Conservation (phyloP, 148 eudicot species). For the Euryodendron excelsum region DNA sequence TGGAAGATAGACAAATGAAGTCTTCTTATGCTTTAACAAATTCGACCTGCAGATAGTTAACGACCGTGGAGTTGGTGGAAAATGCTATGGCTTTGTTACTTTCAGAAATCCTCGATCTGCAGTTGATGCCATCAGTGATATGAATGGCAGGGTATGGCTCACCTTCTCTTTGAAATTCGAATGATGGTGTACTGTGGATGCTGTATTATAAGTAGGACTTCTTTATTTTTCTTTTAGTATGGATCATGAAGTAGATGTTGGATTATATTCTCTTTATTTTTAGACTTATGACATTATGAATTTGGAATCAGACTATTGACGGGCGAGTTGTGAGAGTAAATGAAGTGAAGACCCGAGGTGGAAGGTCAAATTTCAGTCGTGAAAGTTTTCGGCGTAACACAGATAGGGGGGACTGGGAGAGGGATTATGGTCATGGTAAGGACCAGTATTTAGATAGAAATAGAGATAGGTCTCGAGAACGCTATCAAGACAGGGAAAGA, state of each 20-base stretch:
- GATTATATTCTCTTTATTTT: background rate
- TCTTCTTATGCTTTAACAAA: background rate
- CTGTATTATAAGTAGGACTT: background rate
- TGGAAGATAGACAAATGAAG: background rate
- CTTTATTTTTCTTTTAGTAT: constrained; percentile 4
- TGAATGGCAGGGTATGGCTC: constrained; percentile 54
- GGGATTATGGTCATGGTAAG: constrained; percentile 31
- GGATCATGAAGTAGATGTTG: constrained; percentile 18
- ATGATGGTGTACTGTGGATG: background rate
- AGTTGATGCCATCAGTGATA: constrained; percentile 74
- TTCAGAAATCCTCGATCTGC: constrained; percentile 82
- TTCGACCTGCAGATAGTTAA: constrained; percentile 54
- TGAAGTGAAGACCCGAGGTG: constrained; percentile 68
- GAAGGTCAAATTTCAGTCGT: constrained; percentile 49
- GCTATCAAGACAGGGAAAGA: constrained; percentile 37
- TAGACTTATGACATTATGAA: constrained; percentile 14
- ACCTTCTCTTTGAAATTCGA: background rate
- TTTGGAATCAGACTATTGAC: constrained; percentile 57
- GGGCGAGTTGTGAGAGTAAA: constrained; percentile 85
- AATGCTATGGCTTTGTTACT: constrained; percentile 90
- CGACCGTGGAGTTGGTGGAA: constrained; percentile 73
- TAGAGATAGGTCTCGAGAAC: constrained; percentile 48
- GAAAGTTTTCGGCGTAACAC: constrained; percentile 46
- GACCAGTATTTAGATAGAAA: constrained; percentile 17
- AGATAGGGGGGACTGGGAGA: constrained; percentile 49